Base-by-base conservation (phyloP, 2,329 filamentous ascomycete genomes). In the Trichoderma hamatum region DNA sequence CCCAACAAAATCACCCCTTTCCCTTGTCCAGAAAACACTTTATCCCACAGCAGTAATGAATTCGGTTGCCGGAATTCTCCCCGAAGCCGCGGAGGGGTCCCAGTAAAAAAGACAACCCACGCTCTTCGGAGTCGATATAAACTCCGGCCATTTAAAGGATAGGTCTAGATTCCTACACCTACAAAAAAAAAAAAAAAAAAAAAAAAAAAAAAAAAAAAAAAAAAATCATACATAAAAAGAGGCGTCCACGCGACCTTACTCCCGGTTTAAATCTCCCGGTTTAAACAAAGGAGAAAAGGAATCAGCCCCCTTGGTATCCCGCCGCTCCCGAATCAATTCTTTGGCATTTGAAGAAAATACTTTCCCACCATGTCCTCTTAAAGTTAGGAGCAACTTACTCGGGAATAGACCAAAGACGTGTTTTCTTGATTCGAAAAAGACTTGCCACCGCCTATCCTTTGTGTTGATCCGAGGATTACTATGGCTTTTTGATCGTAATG, bases 81-180 rank as follows among this genome's bases (percentile, higher is more conserved):
- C 62, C 62, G 51, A 56, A 34, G 51, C 51, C 51, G 51, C 21
- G 39, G 16, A 19, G 62, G 49, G 51, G 62, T 10, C 14, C 30
- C 24, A 55, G 16, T n/a, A 49, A 49, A n/a, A 49, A 51, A 21
- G 7, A 24, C 7, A 30, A 11, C 21, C 43, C 24, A 60, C 49
- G 32, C 56, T 19, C 11, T 55, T 68, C 66, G 66, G 66, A 46
- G 58, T 68, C 58, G 56, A 54, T 62, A 62, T 46, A 68, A 55
- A 68, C 32, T 60, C 66, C 66, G 66, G 46, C 30, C 11, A 11
- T 24, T 7, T 39, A 9, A 43, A n/a, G n/a, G 16, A 43, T 43
- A n/a, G 39, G 16, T 16, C 36, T 39, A 19, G 14, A 19, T 43
- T 19, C 16, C 36, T 36, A 36, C 34, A 14, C 1, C n/a, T n/a